These are phyloP conservation scores for Didymella pomorum DNA, from an alignment of 2,329 filamentous ascomycete species.

Conservation along the genomic window DNA sequence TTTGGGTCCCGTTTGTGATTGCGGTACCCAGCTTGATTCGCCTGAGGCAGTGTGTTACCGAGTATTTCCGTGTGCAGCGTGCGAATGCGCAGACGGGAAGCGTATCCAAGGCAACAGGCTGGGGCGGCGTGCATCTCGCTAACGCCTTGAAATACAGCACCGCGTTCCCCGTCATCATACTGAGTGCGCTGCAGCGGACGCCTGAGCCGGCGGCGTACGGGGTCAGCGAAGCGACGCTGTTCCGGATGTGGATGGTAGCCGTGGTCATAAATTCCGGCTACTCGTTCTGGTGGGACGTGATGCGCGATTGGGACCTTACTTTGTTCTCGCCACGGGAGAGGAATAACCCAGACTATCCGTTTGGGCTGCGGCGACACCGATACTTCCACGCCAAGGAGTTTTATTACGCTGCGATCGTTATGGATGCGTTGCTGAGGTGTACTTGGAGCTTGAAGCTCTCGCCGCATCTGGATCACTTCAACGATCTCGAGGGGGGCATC, in stretches of 20 bases:
- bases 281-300: constrained; percentile 98
- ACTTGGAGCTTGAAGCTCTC: constrained; percentile 92
- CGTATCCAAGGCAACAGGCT: constrained; percentile 62
- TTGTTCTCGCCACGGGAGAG: constrained; percentile 73
- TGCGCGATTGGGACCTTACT: constrained; percentile 95
- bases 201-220: constrained; percentile 61
- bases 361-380: constrained; percentile 77
- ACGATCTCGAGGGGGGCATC: constrained; percentile 86
- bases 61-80: constrained; percentile 76
- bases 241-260: constrained; percentile 69
- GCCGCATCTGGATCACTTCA: constrained; percentile 80
- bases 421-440: constrained; percentile 84
- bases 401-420: constrained; percentile 81
- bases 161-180: constrained; percentile 88
- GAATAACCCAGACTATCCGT: constrained; percentile 71
- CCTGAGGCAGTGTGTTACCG: constrained; percentile 88
- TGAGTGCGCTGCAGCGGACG: constrained; percentile 77
- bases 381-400: constrained; percentile 74
- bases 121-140: constrained; percentile 86
- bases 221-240: constrained; percentile 64
- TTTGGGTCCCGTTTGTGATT: constrained; percentile 85
- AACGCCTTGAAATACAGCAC: constrained; percentile 96
- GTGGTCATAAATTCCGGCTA: constrained; percentile 87
- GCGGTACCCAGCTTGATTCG: constrained; percentile 84
- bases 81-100: constrained; percentile 53